Evolutionary conservation across 2,329 filamentous ascomycete species (phyloP), one percentile per base, ranked within the genome.

Genomic region (Pseudocercospora eumusae): DNA sequence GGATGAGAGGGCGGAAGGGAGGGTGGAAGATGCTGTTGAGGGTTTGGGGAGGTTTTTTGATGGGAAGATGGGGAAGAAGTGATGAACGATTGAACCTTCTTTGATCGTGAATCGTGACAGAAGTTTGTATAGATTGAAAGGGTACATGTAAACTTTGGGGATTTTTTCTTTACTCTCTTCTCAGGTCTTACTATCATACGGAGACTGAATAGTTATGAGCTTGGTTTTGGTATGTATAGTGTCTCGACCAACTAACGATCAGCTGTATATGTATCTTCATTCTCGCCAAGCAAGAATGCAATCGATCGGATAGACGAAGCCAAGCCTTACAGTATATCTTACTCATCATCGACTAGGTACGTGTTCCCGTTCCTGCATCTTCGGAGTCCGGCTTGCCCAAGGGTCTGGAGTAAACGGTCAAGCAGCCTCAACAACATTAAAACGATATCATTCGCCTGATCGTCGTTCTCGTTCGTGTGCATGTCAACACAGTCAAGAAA

Each of bases 11-110:
- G 60, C 53, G 8, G 45, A 25, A 18, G 61, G 61, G 5, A 40
- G 20, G 2, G 27, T 62, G 33, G 23, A 54, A 27, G 57, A 45
- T 36, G 65, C 64, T 1, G 61, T 59, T n/a, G 53, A 52, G 28
- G 65, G 54, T 1, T 55, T 68, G 49, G 59, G 28, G 18, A 13
- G n/a, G 13, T 66, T 67, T 50, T 66, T 68, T 8, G 13, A 40
- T 18, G 36, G 6, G 15, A 40, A 40, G 36, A 40, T n/a, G 36
- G 11, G 11, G 3, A 40, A 40, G 36, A 31, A 31, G 28, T 31
- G 28, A 31, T 31, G 28, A 31, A 11, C 2, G 28, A 31, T 11
- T 25, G 23, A 25, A 25, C 23, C 23, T 25, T 25, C n/a, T n/a
- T 25, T 25, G 23, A 25, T 25, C 23, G 23, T 25, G 23, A 25